phyloP scores from a whole-genome alignment of 352 stramenopile genomes.

The Globisporangium rhizosaccharum region DNA sequence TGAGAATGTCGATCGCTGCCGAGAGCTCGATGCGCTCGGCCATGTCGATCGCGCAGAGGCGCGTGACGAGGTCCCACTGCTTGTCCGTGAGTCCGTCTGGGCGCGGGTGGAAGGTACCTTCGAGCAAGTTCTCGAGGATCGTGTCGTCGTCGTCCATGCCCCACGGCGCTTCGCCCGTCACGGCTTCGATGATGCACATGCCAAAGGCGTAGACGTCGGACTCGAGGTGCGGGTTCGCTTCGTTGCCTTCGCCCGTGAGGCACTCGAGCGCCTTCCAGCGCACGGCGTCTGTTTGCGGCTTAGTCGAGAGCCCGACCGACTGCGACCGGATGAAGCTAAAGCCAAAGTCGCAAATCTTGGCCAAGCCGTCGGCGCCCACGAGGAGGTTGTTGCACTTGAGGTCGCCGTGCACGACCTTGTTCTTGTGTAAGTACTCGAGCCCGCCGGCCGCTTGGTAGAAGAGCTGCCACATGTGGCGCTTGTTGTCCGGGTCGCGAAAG shows the following conservation, averaged over 20 bases:
- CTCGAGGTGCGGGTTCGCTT: conserved; percentile 18
- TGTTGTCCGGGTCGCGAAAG: conserved; percentile 7
- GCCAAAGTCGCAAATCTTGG: conserved; percentile 23
- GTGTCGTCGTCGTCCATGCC: conserved; percentile 21
- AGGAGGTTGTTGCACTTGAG: conserved; percentile 21
- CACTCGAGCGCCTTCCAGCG: conserved; percentile 26
- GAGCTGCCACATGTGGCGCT: conserved; percentile 14
- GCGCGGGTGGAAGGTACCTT: conserved; percentile 10
- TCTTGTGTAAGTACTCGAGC: conserved; percentile 48
- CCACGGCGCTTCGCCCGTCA: conserved; percentile 29
- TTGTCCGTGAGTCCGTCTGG: conserved; percentile 10
- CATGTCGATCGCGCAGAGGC: conserved; percentile 4
- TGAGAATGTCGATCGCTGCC: conserved; percentile 8
- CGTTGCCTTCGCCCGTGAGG: conserved; percentile 11
- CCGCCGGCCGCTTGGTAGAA: conserved; percentile 39
- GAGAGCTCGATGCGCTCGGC: conserved; percentile 8
- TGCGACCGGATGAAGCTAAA: conserved; percentile 62
- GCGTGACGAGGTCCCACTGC: conserved; percentile 13
- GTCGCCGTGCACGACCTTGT: conserved; percentile 72
- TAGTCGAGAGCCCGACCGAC: conserved; percentile 16
- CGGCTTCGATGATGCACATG: conserved; percentile 40
- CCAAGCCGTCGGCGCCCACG: conserved; percentile 20
- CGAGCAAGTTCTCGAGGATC: conserved; percentile 19
- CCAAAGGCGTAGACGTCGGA: conserved; percentile 39
- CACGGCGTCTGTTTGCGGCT: conserved; percentile 24